Conservation (phyloP, 2,329 filamentous ascomycete genomes). For the Ampelomyces quisqualis region DNA sequence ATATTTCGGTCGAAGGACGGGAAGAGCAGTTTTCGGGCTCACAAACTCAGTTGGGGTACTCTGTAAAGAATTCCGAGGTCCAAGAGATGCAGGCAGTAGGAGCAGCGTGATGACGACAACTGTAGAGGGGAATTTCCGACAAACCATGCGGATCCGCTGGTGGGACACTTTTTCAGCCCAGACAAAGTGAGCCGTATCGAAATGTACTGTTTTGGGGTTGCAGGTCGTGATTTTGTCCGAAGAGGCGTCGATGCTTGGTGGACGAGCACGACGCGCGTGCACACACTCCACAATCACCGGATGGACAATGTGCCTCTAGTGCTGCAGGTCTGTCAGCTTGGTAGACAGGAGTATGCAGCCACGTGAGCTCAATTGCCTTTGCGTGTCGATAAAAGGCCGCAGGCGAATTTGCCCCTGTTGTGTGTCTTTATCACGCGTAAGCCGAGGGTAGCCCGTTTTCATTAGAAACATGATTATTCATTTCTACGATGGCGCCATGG, state of each 20-base stretch:
- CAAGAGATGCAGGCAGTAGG: conserved; percentile 14
- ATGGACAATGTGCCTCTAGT: too few species aligned
- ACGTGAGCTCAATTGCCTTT: conserved; percentile 18
- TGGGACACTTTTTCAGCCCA: conserved; percentile 12
- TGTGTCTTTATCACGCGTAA: conserved; percentile 17
- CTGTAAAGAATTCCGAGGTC: conserved; percentile 22
- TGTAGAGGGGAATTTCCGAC: conserved; percentile 20
- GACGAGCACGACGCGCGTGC: conserved; percentile 20
- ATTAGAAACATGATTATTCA: conserved; percentile 5
- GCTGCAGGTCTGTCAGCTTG: too few species aligned
- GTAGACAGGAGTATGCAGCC: too few species aligned
- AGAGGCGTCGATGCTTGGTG: conserved; percentile 18
- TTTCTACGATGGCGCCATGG: conserved; percentile 18
- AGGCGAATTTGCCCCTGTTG: conserved; percentile 15
- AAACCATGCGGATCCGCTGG: conserved; percentile 18
- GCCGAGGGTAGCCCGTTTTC: conserved; percentile 35
- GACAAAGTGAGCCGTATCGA: conserved; percentile 15
- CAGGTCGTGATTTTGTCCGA: conserved; percentile 22
- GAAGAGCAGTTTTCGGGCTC: conserved; percentile 14
- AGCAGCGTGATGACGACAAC: conserved; percentile 18
- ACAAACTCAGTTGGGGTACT: conserved; percentile 10
- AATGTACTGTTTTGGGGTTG: conserved; percentile 29
- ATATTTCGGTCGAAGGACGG: conserved; percentile 18
- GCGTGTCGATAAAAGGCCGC: too few species aligned
- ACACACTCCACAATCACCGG: conserved; percentile 10